Evolutionary conservation across 495 filamentous ascomycete genomes (phyloP).

Genomic region (Aspergillus mulundensis): DNA sequence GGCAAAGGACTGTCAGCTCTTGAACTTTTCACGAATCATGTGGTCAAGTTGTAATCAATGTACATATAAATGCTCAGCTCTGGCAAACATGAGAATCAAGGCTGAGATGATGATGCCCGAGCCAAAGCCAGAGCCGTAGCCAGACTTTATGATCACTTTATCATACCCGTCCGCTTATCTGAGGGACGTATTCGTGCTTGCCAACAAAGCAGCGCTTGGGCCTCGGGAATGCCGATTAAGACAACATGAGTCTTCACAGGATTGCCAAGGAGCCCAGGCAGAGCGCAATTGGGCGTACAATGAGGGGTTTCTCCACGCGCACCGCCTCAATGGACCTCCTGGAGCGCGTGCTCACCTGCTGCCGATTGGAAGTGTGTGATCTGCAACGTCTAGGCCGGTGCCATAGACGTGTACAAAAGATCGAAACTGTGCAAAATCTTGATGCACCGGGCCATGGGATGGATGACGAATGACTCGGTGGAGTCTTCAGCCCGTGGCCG

Average conservation of each 20-base stretch:
- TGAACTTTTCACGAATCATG: background rate
- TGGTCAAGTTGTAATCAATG: background rate
- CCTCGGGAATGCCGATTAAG: background rate
- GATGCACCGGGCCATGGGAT: background rate
- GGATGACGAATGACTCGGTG: background rate
- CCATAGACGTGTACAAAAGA: background rate
- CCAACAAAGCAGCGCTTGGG: background rate
- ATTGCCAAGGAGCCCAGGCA: background rate
- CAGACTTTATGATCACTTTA: background rate
- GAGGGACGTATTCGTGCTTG: background rate
- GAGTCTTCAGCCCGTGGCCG: background rate
- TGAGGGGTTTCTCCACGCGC: slow-evolving; percentile 6
- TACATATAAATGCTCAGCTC: background rate
- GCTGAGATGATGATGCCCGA: background rate
- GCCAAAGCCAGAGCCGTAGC: background rate
- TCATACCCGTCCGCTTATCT: background rate
- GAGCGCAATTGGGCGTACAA: background rate
- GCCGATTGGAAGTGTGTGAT: background rate
- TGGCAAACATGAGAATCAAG: background rate
- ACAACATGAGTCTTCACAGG: slow-evolving; percentile 3
- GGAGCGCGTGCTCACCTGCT: background rate
- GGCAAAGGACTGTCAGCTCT: background rate
- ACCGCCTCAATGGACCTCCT: background rate
- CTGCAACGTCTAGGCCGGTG: background rate
- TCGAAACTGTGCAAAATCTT: background rate